Conservation (phyloP, 2,329 filamentous ascomycete species). For the Leptographium galeiforme region DNA sequence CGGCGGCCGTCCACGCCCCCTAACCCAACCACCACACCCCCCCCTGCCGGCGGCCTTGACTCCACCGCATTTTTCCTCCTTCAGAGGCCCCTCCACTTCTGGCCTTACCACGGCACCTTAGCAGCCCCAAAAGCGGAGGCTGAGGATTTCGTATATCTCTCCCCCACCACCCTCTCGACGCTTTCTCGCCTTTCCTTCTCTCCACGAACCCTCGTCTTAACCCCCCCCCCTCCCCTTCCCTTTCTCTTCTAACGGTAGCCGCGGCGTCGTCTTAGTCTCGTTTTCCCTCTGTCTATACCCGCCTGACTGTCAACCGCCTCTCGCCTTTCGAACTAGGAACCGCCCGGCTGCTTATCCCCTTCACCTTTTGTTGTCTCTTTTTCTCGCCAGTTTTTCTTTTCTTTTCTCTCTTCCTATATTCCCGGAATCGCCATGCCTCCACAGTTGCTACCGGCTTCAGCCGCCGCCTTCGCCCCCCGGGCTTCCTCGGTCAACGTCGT, state of each 20-base stretch:
- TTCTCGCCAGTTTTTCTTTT: background rate
- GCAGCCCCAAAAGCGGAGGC: constrained; percentile 7
- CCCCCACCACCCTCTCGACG: constrained; percentile 35
- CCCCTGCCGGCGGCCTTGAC: constrained; percentile 4
- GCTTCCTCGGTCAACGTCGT: constrained; percentile 88
- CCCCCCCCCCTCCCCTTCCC: constrained; percentile 40
- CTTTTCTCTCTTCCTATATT: background rate
- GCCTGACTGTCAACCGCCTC: background rate
- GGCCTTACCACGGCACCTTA: background rate
- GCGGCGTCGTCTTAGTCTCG: constrained; percentile 30
- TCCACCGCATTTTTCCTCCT: constrained; percentile 3
- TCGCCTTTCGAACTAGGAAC: constrained; percentile 4
- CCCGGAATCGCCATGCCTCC: constrained; percentile 50
- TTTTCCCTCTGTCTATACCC: background rate
- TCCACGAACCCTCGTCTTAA: constrained; percentile 30
- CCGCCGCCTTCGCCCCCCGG: constrained; percentile 88
- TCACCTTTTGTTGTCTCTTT: background rate
- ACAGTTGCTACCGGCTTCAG: constrained; percentile 85
- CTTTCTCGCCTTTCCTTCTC: constrained; percentile 34
- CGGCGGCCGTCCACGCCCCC: background rate
- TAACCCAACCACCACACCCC: constrained; percentile 2
- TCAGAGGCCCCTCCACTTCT: background rate
- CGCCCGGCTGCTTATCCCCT: constrained; percentile 8
- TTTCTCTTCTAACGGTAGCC: constrained; percentile 41
- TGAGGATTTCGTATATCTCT: constrained; percentile 26